phyloP scores from a whole-genome alignment of 2,329 filamentous ascomycete genomes.

The Trichophyton simii region DNA sequence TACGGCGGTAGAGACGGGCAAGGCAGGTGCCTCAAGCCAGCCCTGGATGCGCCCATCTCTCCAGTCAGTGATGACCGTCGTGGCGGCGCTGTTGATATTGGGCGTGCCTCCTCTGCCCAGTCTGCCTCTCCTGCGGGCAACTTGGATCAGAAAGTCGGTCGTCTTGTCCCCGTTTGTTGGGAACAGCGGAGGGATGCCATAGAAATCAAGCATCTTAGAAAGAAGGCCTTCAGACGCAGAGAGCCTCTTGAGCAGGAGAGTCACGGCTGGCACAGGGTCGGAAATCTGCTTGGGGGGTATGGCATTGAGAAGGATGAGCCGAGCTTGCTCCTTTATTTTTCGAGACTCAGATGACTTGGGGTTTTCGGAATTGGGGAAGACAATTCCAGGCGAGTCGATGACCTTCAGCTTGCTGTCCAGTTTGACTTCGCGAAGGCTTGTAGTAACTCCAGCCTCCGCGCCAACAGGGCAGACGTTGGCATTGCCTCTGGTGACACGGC shows the following conservation, averaged over 20 bases:
- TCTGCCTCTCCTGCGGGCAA: constrained; percentile 82
- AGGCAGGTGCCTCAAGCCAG: constrained; percentile 66
- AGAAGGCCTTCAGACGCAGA: constrained; percentile 61
- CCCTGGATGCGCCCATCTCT: constrained; percentile 88
- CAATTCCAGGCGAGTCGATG: constrained; percentile 86
- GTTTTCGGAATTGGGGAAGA: constrained; percentile 57
- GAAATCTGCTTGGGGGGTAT: constrained; percentile 88
- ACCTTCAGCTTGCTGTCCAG: constrained; percentile 88
- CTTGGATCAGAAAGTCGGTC: constrained; percentile 86
- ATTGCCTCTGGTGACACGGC: constrained; percentile 53
- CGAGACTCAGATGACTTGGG: constrained; percentile 46
- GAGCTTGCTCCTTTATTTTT: constrained; percentile 62
- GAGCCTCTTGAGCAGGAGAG: constrained; percentile 68
- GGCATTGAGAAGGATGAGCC: constrained; percentile 78
- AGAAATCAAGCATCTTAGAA: constrained; percentile 67
- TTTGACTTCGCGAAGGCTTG: constrained; percentile 77
- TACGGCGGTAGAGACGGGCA: constrained; percentile 40
- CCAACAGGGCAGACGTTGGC: constrained; percentile 69
- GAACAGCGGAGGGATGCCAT: constrained; percentile 71
- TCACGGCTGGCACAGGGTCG: constrained; percentile 79
- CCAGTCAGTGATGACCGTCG: constrained; percentile 94
- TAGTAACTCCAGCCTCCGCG: constrained; percentile 86
- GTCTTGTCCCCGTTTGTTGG: constrained; percentile 58
- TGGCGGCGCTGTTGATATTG: constrained; percentile 75
- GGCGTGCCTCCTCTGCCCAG: constrained; percentile 82